A percentile compares a stretch with the other conserved stretches of the same genome.
These are phyloP conservation scores for Lactarius sp. DNA, from an alignment of 768 basidiomycete genomes.

Conservation along the genomic window DNA sequence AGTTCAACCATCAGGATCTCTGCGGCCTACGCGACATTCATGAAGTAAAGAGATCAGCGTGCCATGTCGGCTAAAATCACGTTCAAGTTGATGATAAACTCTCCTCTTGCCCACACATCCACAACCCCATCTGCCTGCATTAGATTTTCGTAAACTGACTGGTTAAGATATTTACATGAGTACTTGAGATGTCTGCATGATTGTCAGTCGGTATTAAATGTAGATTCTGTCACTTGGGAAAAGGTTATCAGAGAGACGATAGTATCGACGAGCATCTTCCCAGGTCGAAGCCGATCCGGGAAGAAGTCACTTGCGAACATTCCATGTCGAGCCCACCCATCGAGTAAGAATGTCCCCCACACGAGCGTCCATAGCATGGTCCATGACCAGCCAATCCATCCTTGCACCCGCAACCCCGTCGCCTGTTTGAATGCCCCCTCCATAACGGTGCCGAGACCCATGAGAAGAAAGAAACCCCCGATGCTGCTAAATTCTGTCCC, in stretches of 20 bases:
- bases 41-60: no score
- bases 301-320: slow-evolving; percentile 4
- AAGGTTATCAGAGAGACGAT: background rate
- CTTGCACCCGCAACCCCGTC: slow-evolving; percentile 46
- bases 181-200: no score
- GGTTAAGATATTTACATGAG: no score
- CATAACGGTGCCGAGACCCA: slow-evolving; percentile 47
- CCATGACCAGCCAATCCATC: slow-evolving; percentile 51
- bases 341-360: slow-evolving; percentile 33
- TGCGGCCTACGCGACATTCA: no score
- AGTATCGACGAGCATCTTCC: slow-evolving; percentile 1
- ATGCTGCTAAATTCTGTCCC: slow-evolving; percentile 44
- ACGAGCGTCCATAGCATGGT: slow-evolving; percentile 41
- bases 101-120: no score
- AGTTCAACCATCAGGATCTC: no score
- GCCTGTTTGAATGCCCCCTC: slow-evolving; percentile 44
- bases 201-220: background rate
- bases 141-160: no score
- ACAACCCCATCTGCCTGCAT: no score
- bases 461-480: slow-evolving; percentile 52
- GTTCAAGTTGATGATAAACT: no score
- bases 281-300: background rate
- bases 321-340: slow-evolving; percentile 15
- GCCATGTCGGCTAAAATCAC: no score
- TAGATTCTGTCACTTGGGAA: background rate